A percentile compares a stretch with the other conserved stretches of the same genome.
These are phyloP conservation scores for Cochliopodium minus DNA, from an alignment of 208 protist genomes.

Conservation along the genomic window DNA sequence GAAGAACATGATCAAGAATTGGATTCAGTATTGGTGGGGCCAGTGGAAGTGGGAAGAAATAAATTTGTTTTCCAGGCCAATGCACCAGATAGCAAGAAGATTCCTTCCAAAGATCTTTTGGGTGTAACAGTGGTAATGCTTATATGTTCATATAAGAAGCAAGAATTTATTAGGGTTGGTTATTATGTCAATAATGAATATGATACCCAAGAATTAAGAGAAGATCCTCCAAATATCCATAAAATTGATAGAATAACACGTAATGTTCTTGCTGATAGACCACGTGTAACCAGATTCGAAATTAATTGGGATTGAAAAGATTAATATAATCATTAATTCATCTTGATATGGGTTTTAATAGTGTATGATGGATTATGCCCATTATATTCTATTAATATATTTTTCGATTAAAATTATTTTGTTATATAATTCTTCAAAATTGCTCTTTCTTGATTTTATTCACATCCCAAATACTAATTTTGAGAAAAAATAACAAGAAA, in stretches of 20 bases:
- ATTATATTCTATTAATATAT: no score
- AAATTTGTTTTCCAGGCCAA: conserved; percentile 78
- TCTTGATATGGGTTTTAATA: no score
- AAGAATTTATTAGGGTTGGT: conserved; percentile 87
- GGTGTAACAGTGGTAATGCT: conserved; percentile 86
- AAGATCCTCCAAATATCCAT: conserved; percentile 29
- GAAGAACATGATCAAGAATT: conserved; percentile 82
- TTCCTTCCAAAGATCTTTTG: conserved; percentile 69
- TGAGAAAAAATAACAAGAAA: no score
- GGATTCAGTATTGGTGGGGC: conserved; percentile 83
- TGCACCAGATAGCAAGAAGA: conserved; percentile 61
- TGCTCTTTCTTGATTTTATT: no score
- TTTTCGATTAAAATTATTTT: no score
- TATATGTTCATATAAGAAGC: conserved; percentile 69
- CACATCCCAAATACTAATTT: no score
- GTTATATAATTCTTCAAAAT: no score
- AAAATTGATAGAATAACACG: conserved; percentile 26
- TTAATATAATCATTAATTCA: no score
- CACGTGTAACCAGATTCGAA: conserved; percentile 32
- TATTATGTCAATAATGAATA: conserved; percentile 89
- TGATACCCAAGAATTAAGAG: conserved; percentile 36
- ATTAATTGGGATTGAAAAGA: conserved; percentile 42
- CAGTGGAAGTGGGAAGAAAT: conserved; percentile 65
- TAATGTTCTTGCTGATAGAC: conserved; percentile 39
- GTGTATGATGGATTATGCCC: no score